Percentiles rank a stretch among this genome's conserved stretches.
Conservation (phyloP, 2,329 filamentous ascomycete genomes). For the Drechslerella coelobrocha region DNA sequence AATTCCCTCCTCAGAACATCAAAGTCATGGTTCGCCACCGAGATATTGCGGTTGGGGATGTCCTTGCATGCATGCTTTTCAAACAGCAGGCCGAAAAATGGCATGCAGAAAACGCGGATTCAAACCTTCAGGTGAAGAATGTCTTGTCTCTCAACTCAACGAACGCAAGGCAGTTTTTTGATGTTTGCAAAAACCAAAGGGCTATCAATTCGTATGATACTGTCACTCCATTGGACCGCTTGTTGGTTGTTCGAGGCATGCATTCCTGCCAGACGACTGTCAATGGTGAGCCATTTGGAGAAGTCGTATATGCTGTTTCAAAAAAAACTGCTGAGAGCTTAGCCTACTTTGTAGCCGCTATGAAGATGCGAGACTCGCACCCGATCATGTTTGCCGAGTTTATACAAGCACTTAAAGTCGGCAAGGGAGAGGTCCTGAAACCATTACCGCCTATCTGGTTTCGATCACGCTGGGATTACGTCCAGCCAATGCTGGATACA, state of each 20-base stretch:
- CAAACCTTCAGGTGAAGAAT: constrained; percentile 55
- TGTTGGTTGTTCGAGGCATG: constrained; percentile 8
- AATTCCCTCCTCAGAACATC: constrained; percentile 58
- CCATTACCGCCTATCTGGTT: constrained; percentile 55
- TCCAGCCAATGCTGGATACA: constrained; percentile 58
- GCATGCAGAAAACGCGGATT: constrained; percentile 55
- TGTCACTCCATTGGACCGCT: background rate
- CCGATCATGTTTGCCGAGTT: constrained; percentile 57
- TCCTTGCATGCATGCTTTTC: constrained; percentile 58
- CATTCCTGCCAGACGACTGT: constrained; percentile 9
- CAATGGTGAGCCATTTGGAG: constrained; percentile 19
- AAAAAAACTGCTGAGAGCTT: constrained; percentile 57
- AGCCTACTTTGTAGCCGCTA: constrained; percentile 58
- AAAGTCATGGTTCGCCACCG: constrained; percentile 55
- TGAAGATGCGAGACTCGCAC: constrained; percentile 56
- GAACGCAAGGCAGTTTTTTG: constrained; percentile 58
- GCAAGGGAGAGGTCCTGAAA: constrained; percentile 57
- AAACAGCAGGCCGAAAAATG: constrained; percentile 58
- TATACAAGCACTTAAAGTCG: constrained; percentile 55
- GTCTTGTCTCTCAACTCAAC: constrained; percentile 56
- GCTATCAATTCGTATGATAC: constrained; percentile 51
- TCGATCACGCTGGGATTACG: constrained; percentile 55
- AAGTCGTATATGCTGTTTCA: constrained; percentile 50
- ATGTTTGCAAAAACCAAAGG: constrained; percentile 56
- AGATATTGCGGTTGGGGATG: constrained; percentile 56